Evolutionary conservation across 805 yeast species (phyloP).

Genomic region (Teunomyces kruisii): DNA sequence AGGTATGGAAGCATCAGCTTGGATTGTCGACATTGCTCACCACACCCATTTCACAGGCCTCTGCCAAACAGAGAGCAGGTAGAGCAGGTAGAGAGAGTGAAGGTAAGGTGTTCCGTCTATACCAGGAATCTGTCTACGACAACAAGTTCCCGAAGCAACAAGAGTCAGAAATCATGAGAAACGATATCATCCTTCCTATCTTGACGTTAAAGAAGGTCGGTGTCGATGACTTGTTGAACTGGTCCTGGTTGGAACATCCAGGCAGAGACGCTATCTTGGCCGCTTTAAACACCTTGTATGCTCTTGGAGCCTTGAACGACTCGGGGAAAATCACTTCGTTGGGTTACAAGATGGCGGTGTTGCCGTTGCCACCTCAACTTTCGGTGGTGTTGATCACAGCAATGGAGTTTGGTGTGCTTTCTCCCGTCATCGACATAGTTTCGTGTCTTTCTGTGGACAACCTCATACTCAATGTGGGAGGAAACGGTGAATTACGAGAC

Average conservation of each 20-base stretch:
- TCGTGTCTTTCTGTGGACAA: slow-evolving; percentile 94
- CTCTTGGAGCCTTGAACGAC: slow-evolving; percentile 77
- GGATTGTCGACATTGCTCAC: slow-evolving; percentile 92
- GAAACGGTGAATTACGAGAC: slow-evolving; percentile 72
- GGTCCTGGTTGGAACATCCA: slow-evolving; percentile 94
- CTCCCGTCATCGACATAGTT: slow-evolving; percentile 80
- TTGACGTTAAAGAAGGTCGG: slow-evolving; percentile 81
- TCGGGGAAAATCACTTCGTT: slow-evolving; percentile 71
- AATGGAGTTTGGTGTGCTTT: slow-evolving; percentile 53
- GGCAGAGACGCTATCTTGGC: slow-evolving; percentile 72
- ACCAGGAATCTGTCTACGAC: slow-evolving; percentile 67
- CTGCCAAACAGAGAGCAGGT: slow-evolving; percentile 94
- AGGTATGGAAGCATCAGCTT: slow-evolving; percentile 90
- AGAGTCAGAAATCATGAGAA: slow-evolving; percentile 88
- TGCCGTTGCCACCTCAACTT: slow-evolving; percentile 91
- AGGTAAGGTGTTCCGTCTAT: slow-evolving; percentile 87
- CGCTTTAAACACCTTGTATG: slow-evolving; percentile 75
- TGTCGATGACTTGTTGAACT: slow-evolving; percentile 76
- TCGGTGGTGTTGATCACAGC: slow-evolving; percentile 83
- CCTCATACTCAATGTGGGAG: slow-evolving; percentile 67
- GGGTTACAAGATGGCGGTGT: slow-evolving; percentile 83
- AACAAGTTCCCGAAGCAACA: slow-evolving; percentile 67
- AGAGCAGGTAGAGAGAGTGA: slow-evolving; percentile 97
- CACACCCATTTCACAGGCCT: slow-evolving; percentile 89
- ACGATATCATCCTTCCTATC: slow-evolving; percentile 82